A percentile compares a stretch with the other conserved stretches of the same genome.
Evolutionary conservation across 2,329 filamentous ascomycete species (phyloP).

Genomic region (Cytospora mali): DNA sequence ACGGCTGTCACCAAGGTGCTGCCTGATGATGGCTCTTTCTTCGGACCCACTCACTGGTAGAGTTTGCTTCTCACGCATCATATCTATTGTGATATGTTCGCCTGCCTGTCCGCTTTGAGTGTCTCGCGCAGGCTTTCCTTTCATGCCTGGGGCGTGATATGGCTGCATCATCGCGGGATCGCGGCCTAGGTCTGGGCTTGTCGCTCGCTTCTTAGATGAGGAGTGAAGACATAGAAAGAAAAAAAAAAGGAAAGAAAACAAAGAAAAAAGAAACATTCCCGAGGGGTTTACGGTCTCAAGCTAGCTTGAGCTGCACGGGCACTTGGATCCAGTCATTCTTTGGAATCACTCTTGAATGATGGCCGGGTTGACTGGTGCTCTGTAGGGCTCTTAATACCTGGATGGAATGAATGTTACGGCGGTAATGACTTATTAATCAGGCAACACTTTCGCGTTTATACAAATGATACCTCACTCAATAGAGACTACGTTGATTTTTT

Average conservation of each 20-base stretch:
- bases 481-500: background rate
- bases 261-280: background rate
- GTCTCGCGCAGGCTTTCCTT: background rate
- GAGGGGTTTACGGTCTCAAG: background rate
- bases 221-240: background rate
- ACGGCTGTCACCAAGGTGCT: conserved; percentile 2
- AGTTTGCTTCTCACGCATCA: background rate
- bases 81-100: too few species aligned
- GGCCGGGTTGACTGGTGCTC: background rate
- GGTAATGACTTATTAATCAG: background rate
- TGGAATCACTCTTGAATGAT: background rate
- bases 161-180: background rate
- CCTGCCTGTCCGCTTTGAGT: background rate
- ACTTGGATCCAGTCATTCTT: background rate
- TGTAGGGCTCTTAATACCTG: background rate
- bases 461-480: conserved; percentile 3
- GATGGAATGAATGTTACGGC: background rate
- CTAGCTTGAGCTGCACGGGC: background rate
- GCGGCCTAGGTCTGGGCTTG: background rate
- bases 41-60: conserved; percentile 17
- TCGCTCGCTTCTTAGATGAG: background rate
- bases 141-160: background rate
- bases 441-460: background rate
- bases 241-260: background rate
- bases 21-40: conserved; percentile 16